Evolutionary conservation across 2,329 filamentous ascomycete species (phyloP).

Genomic region (Helotiales sp.): DNA sequence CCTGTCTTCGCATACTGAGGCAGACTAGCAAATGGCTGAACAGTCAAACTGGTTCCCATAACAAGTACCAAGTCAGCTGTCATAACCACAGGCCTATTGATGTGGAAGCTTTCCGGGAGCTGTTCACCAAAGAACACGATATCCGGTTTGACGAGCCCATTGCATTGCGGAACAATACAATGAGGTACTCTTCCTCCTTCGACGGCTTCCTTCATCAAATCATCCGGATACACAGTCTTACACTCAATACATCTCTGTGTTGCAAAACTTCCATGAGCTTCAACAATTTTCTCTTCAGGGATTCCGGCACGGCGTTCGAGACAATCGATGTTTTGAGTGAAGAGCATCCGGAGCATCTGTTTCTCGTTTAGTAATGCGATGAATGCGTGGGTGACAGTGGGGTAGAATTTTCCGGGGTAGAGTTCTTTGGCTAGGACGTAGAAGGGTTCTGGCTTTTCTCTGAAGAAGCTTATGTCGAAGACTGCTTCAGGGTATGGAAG

Average conservation of each 20-base stretch:
- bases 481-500: conserved; percentile 90
- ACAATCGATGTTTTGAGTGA: conserved; percentile 98
- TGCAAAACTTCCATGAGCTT: conserved; percentile 95
- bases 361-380: conserved; percentile 80
- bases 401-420: conserved; percentile 85
- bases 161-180: conserved; percentile 63
- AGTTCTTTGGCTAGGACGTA: conserved; percentile 90
- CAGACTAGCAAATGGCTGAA: conserved; percentile 86
- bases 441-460: conserved; percentile 81
- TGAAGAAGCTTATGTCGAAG: conserved; percentile 91
- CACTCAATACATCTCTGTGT: conserved; percentile 91
- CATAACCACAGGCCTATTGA: conserved; percentile 52
- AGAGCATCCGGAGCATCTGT: conserved; percentile 77
- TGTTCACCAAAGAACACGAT: conserved; percentile 83
- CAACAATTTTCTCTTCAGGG: conserved; percentile 76
- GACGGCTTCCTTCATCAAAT: conserved; percentile 72
- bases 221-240: conserved; percentile 67
- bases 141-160: conserved; percentile 76
- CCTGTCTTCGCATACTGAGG: conserved; percentile 62
- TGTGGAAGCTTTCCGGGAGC: conserved; percentile 65
- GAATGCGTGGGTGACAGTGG: conserved; percentile 89
- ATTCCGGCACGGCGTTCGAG: conserved; percentile 87
- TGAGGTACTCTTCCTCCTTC: conserved; percentile 66
- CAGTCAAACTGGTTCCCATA: conserved; percentile 83
- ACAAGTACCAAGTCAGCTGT: conserved; percentile 78